Evolutionary conservation across 2,329 filamentous ascomycete species (phyloP), one percentile per base, ranked within the genome.

Genomic region (Fusarium sp.): DNA sequence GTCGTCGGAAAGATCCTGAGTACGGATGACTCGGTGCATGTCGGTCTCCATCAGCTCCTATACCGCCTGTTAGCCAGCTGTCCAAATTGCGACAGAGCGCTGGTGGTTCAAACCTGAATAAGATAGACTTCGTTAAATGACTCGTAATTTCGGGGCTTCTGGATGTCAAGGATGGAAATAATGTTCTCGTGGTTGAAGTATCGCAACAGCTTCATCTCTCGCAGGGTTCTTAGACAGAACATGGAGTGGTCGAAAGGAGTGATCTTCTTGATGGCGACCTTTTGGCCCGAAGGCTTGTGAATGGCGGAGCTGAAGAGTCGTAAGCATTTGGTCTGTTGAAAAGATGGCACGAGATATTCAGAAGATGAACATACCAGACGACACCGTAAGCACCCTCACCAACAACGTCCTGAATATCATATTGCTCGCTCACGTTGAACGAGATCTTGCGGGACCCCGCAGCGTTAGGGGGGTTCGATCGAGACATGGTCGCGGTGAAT

Each of bases 121-220:
- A 99, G 90, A 80, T 99, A 99, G 67, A 99, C 96, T 82, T 99
- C 96, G 59, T 94, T 94, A 82, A 99, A 99, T 53, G 90, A 92
- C 79, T 98, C 95, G 78, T 97, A 98, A 84, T 92, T 97, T 76
- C 95, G 89, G 42, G 96, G 96, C 84, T 98, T 97, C 84, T 99
- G 96, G 75, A 99, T 99, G 80, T 99, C 96, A 73, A 99, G 90
- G 75, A 99, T 99, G 53, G 94, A 98, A 79, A 99, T 99, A 84
- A 99, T 98, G 83, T 99, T 99, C 84, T 99, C 96, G 80, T 99
- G 96, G 84, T 98, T 99, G 86, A 99, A 99, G 84, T 99, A 98
- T 76, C 96, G 89, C 76, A 99, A 85, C 60, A 99, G 87, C 88
- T 99, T 99, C 96, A 99, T 99, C 84, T 99, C 96, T 81, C 96